phyloP scores from a whole-genome alignment of 2,329 filamentous ascomycete species.

The Sporothrix protearum region DNA sequence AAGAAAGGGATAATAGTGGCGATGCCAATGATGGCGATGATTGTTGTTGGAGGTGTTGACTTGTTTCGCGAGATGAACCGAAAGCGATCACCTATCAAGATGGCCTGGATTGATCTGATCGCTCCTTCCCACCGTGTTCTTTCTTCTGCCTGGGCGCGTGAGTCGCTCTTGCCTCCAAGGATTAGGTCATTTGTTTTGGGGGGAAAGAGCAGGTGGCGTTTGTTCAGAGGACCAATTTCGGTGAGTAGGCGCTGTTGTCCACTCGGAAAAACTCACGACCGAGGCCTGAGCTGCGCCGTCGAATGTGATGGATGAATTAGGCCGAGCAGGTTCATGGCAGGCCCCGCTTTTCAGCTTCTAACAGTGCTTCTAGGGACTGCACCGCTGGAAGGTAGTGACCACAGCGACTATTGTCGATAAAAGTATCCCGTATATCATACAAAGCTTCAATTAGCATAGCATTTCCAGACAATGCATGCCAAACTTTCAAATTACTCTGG shows the following conservation, averaged over 20 bases:
- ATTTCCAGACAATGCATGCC: too few species aligned
- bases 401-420: too few species aligned
- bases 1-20: background rate
- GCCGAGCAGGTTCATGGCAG: background rate
- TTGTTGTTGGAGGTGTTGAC: background rate
- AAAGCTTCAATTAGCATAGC: too few species aligned
- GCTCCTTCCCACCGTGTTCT: background rate
- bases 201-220: background rate
- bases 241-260: background rate
- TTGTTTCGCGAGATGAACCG: background rate
- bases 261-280: constrained; percentile 11
- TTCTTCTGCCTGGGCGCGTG: background rate
- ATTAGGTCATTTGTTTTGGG: constrained; percentile 5
- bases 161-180: background rate
- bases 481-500: too few species aligned
- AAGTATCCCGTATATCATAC: too few species aligned
- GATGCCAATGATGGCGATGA: background rate
- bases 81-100: background rate
- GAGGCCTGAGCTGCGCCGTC: background rate
- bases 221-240: background rate
- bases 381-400: background rate
- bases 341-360: background rate
- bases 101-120: background rate
- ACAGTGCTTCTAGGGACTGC: background rate
- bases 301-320: background rate